Base-by-base conservation (phyloP, 2,329 filamentous ascomycete genomes). In the Fusarium sp. region DNA sequence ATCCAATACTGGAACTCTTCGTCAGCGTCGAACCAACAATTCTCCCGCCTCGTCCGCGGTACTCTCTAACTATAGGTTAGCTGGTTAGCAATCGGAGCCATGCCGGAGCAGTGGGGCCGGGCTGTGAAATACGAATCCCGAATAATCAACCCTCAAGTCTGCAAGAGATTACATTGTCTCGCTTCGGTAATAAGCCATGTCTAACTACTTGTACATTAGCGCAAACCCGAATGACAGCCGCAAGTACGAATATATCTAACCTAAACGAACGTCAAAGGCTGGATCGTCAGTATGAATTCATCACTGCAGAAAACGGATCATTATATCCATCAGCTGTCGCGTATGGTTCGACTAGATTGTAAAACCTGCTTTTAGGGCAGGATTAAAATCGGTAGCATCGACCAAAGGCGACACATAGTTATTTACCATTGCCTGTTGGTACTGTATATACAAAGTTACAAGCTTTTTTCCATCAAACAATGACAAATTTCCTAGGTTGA, bases 71-170 rank as follows among this genome's bases (percentile, higher is more conserved):
- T 38, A 20, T 11, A 51, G 16, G 15, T 16, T 32, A 34, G 24
- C 30, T 51, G 22, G 49, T 29, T 27, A 43, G n/a, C 54, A 51
- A 22, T 56, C 44, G 40, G 22, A 29, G n/a, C 65, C 55, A 44
- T 45, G 47, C 46, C 67, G 67, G 67, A 61, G 44, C n/a, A 48
- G 67, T 52, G 68, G 67, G 59, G 67, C 67, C 68, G 59, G 29
- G 16, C 40, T 24, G 40, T 24, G 27, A 18, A 47, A n/a, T 24
- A 53, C 18, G 6, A 46, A 48, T 9, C 32, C 22, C 18, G 48
- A 18, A 27, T 24, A 44, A 44, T 16, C 22, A 7, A 40, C 8
- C 15, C 24, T 40, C 34, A 60, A 29, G 30, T 58, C 47, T n/a
- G 20, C 16, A 25, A n/a, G 8, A 16, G n/a, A n/a, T 55, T n/a